These are phyloP conservation scores for Colletotrichum truncatum DNA, from an alignment of 2,329 filamentous ascomycete species.

Conservation along the genomic window DNA sequence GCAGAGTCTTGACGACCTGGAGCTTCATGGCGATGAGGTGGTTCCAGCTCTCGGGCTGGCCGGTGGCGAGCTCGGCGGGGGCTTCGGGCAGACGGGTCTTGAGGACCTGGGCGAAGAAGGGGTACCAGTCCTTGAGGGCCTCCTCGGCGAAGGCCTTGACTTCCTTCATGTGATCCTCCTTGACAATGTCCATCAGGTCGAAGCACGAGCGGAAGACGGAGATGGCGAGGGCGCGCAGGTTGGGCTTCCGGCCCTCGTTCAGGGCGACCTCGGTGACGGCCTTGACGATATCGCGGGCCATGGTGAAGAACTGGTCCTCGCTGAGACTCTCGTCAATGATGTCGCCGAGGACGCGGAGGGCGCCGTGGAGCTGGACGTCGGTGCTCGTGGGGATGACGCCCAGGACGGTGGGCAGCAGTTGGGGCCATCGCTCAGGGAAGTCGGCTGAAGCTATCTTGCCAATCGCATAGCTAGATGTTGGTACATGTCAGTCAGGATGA, in stretches of 20 bases:
- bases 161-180: conserved; percentile 88
- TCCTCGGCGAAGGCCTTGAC: conserved; percentile 92
- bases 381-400: conserved; percentile 78
- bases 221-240: conserved; percentile 84
- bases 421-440: conserved; percentile 96
- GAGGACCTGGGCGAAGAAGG: conserved; percentile 85
- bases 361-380: conserved; percentile 86
- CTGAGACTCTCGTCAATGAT: conserved; percentile 93
- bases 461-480: conserved; percentile 69
- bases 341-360: conserved; percentile 86
- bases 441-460: conserved; percentile 95
- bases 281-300: conserved; percentile 86
- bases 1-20: conserved; percentile 91
- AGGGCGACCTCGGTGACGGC: conserved; percentile 85
- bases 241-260: conserved; percentile 77
- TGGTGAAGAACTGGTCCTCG: conserved; percentile 93
- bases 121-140: conserved; percentile 83
- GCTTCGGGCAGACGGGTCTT: conserved; percentile 79
- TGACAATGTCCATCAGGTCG: conserved; percentile 95
- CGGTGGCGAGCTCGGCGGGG: conserved; percentile 55
- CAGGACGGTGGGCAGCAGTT: conserved; percentile 82
- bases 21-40: conserved; percentile 88
- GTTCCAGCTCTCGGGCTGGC: conserved; percentile 77
- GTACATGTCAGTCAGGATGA: conserved; percentile 20
- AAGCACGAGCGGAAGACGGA: conserved; percentile 92